These are phyloP conservation scores for Pichia sp. DNA, from an alignment of 1,139 yeast species.

Conservation along the genomic window DNA sequence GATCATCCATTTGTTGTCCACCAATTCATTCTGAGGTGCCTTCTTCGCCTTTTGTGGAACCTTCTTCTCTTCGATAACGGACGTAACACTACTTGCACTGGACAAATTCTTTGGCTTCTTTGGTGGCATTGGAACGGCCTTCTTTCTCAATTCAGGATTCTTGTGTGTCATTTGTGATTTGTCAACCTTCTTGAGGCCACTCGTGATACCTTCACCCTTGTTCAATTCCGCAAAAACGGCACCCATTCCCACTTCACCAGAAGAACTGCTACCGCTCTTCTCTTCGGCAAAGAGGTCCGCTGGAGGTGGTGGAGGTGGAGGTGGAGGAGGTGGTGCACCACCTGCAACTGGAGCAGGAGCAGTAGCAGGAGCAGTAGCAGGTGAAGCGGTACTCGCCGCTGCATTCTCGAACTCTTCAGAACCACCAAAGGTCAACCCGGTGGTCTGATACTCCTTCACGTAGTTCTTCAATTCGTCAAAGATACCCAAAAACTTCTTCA, in stretches of 20 bases:
- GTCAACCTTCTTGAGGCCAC: constrained; percentile 86
- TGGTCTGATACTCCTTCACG: constrained; percentile 69
- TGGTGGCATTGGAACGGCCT: constrained; percentile 27
- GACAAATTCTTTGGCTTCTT: constrained; percentile 60
- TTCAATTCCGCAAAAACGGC: constrained; percentile 93
- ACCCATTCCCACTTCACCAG: constrained; percentile 40
- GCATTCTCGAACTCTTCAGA: constrained; percentile 47
- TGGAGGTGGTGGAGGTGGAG: constrained; percentile 69
- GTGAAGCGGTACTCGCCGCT: constrained; percentile 24
- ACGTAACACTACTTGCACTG: neutral
- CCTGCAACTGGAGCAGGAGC: constrained; percentile 24
- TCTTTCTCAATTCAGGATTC: constrained; percentile 73
- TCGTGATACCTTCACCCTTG: constrained; percentile 76
- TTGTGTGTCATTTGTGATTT: constrained; percentile 93
- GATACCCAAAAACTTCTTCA: constrained; percentile 49
- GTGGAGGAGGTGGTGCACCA: constrained; percentile 36
- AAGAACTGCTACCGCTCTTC: neutral
- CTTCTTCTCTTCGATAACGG: constrained; percentile 17
- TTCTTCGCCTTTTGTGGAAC: constrained; percentile 27
- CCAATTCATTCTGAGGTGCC: constrained; percentile 70
- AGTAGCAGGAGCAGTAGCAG: constrained; percentile 20
- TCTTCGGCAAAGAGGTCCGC: constrained; percentile 45
- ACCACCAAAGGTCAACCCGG: constrained; percentile 76
- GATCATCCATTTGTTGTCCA: constrained; percentile 84
- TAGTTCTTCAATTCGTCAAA: constrained; percentile 66